Base-by-base conservation (phyloP, 768 basidiomycete genomes). In the Boletus barrowsii region DNA sequence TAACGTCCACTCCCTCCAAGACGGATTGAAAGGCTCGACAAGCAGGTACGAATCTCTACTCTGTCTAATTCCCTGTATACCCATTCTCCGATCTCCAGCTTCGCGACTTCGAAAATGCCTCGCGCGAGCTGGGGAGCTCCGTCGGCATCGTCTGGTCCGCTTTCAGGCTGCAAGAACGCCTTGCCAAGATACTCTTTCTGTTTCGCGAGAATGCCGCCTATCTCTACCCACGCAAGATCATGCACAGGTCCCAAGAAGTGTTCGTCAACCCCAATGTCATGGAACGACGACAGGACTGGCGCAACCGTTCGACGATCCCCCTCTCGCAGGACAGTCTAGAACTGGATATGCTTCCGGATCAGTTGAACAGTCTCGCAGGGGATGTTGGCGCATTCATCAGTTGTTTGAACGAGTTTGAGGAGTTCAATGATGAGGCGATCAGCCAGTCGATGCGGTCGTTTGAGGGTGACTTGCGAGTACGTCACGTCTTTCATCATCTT, bases 91-190 rank as follows among this genome's bases (percentile, higher is more conserved):
- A 18, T 5, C 10, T n/a, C 9, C 39, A 80, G 76, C 74, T 82
- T n/a, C 72, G 79, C 9, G 79, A 79, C 61, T 82, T 82, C 49
- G 76, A 78, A 42, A 81, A 80, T 20, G 75, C 81, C 3, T 78
- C 79, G 10, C 78, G 79, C 10, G 79, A 81, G 56, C 67, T 82
- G 0, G 81, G 82, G 10, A 78, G 78, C 37, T 81, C 80, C 0
- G 79, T 81, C 41, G 80, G 81, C 1, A 79, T 82, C 29, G 68
- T 82, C 11, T 82, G 74, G 17, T 82, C 82, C 9, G 73, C 80
- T 0, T 79, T 73, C 52, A 70, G 72, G 49, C 69, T 82, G 26
- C 76, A 81, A 18, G 74, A 80, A 36, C 74, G 81, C 29, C 72
- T 82, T 9, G 68, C 76, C 10, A 78, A 77, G 56, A 71, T 82